phyloP scores from a whole-genome alignment of 2,329 filamentous ascomycete genomes.

The Cercospora sesami region DNA sequence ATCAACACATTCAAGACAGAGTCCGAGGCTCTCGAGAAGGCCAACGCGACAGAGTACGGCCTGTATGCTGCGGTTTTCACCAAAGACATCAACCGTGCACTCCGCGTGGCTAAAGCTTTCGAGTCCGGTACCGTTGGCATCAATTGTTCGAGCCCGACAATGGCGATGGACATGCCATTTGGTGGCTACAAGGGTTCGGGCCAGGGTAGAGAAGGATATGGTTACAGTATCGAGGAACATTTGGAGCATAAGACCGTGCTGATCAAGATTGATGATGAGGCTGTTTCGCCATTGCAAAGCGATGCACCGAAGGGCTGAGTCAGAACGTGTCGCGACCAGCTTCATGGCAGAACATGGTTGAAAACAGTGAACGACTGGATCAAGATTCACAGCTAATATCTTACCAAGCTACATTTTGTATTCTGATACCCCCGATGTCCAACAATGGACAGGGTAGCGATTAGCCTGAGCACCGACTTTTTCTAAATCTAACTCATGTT shows the following conservation, averaged over 20 bases:
- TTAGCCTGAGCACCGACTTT: neutral
- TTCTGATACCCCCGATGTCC: neutral
- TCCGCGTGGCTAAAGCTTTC: slow-evolving; percentile 44
- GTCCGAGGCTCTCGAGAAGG: slow-evolving; percentile 39
- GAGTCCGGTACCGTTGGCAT: slow-evolving; percentile 45
- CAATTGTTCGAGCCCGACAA: slow-evolving; percentile 43
- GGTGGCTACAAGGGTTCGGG: slow-evolving; percentile 45
- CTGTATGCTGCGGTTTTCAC: slow-evolving; percentile 43
- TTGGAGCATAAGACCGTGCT: slow-evolving; percentile 30
- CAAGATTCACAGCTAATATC: neutral
- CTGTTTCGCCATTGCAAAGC: neutral
- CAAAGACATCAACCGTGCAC: slow-evolving; percentile 40
- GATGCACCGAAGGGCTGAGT: neutral
- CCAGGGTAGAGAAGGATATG: slow-evolving; percentile 23
- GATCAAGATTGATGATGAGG: slow-evolving; percentile 27
- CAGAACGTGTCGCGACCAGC: neutral
- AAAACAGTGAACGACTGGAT: neutral
- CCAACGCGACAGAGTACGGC: slow-evolving; percentile 44
- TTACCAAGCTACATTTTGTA: neutral
- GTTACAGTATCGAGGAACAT: slow-evolving; percentile 27
- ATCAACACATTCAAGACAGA: slow-evolving; percentile 42
- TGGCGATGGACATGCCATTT: slow-evolving; percentile 43
- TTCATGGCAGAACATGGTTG: neutral
- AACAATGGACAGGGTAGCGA: neutral
- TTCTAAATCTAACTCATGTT: slow-evolving; percentile 37